Base-by-base conservation (phyloP, 164 flowering plant species). In the Kalanchoe fedtschenkoi region DNA sequence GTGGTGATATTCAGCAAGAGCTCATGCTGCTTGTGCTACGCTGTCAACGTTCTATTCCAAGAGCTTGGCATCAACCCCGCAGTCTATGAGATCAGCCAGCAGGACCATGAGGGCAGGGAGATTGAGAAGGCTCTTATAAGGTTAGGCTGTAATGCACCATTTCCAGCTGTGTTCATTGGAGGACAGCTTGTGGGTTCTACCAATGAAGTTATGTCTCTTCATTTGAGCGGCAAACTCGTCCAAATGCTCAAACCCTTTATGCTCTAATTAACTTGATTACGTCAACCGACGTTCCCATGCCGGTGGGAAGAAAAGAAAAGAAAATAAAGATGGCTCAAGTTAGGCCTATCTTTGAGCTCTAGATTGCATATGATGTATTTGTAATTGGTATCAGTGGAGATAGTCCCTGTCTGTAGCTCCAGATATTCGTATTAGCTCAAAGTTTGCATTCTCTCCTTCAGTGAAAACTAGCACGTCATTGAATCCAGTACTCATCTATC, bases 1-100 rank as follows among this genome's bases (percentile, higher is more conserved):
- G 61, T 58, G 24, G 61, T 58, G 61, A 58, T 58, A 34, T 58
- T 58, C 61, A 58, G 61, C 61, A 58, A 58, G 61, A 58, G 42
- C 42, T 58, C 61, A 10, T 58, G 61, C 42, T 58, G 61, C 61
- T 8, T 58, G 42, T 58, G 41, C 41, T 58, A 58, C 29, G 30
- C 41, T n/a, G 61, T 58, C 16, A 34, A 58, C 41, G 34, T 58
- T 32, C 61, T 58, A 21, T 58, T 58, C 42, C 38, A 37, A 34
- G 41, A 58, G 16, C 38, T 58, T 24, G 61, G 61, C 38, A 58
- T 58, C 41, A 34, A 58, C 42, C 61, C 61, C 14, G 41, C 41
- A 37, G 41, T 33, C 13, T 58, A 58, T 58, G 61, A 58, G 30
- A 21, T 58, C 16, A 22, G 41, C 28, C 61, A 58, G 28, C 61